A percentile compares a stretch with the other conserved stretches of the same genome.
Conservation (phyloP, 2,329 filamentous ascomycete genomes). For the Endoconidiophora laricicola region DNA sequence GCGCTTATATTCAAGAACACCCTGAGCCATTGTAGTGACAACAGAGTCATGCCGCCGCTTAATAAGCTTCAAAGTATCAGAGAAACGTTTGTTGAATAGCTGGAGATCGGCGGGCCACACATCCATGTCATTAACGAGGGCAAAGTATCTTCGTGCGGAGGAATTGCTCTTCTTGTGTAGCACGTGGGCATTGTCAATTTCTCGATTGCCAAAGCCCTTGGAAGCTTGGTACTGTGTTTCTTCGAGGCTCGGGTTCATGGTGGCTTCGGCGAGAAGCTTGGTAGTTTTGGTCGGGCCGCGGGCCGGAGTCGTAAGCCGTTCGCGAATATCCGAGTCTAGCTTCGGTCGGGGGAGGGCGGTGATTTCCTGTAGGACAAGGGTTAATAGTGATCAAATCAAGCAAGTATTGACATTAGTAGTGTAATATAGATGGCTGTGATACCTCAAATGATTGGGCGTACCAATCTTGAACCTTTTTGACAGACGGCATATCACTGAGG, state of each 20-base stretch:
- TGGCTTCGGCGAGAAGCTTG: constrained; percentile 62
- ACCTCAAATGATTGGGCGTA: constrained; percentile 99
- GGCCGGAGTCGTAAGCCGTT: constrained; percentile 56
- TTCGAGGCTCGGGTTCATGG: constrained; percentile 75
- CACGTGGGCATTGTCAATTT: constrained; percentile 30
- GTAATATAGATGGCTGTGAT: constrained; percentile 15
- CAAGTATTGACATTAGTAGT: constrained; percentile 2
- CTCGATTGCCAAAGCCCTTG: constrained; percentile 29
- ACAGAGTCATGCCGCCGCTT: constrained; percentile 93
- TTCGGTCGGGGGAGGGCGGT: constrained; percentile 67
- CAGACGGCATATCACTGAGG: constrained; percentile 93
- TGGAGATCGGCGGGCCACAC: constrained; percentile 91
- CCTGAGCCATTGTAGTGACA: constrained; percentile 94
- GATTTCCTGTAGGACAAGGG: constrained; percentile 51
- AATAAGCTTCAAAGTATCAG: constrained; percentile 77
- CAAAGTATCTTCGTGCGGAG: constrained; percentile 64
- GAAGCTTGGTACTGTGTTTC: constrained; percentile 62
- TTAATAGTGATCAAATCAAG: constrained; percentile 10
- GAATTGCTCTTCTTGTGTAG: constrained; percentile 31
- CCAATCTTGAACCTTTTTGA: constrained; percentile 90
- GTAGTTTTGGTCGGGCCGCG: constrained; percentile 39
- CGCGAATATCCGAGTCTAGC: constrained; percentile 57
- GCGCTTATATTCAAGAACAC: constrained; percentile 95
- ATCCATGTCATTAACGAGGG: constrained; percentile 78
- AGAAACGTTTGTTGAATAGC: constrained; percentile 85